phyloP scores from a whole-genome alignment of 805 yeast genomes.

The Yamadazyma tumulicola region DNA sequence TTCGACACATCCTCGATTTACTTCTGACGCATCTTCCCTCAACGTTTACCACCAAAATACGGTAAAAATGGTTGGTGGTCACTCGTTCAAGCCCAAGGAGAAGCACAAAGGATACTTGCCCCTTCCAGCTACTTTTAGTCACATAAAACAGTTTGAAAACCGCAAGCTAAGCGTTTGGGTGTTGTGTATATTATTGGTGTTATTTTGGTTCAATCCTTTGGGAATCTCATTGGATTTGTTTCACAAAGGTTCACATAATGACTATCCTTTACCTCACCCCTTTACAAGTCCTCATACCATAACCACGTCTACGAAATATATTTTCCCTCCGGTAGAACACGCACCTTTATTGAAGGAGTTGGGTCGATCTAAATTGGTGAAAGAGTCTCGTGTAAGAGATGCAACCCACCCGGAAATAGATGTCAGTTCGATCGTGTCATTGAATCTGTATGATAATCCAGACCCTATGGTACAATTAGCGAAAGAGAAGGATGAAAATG shows the following conservation, averaged over 20 bases:
- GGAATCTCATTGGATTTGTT: constrained; percentile 9
- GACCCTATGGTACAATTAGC: constrained; percentile 29
- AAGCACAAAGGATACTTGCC: constrained; percentile 21
- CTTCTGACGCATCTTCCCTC: too few species aligned
- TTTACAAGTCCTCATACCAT: constrained; percentile 31
- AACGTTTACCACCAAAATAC: too few species aligned
- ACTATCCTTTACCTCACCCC: constrained; percentile 33
- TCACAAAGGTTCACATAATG: constrained; percentile 2
- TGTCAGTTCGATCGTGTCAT: constrained; percentile 30
- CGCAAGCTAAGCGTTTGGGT: constrained; percentile 3
- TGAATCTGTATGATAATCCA: constrained; percentile 43
- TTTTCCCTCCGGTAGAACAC: constrained; percentile 75
- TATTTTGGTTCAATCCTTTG: constrained; percentile 21
- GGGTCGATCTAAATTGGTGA: constrained; percentile 50
- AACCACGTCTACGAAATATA: constrained; percentile 48
- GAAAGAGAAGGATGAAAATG: constrained; percentile 47
- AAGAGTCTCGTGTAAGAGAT: constrained; percentile 44
- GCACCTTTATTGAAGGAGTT: constrained; percentile 59
- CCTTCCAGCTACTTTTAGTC: constrained; percentile 26
- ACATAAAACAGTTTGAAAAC: constrained; percentile 8
- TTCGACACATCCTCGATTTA: too few species aligned
- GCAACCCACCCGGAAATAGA: constrained; percentile 39
- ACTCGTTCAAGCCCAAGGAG: constrained; percentile 24
- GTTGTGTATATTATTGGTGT: constrained; percentile 15
- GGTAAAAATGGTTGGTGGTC: background rate